Percentiles rank a stretch among this genome's conserved stretches.
phyloP scores from a whole-genome alignment of 176 grass and related monocot species.

The Saccharum spontaneum region DNA sequence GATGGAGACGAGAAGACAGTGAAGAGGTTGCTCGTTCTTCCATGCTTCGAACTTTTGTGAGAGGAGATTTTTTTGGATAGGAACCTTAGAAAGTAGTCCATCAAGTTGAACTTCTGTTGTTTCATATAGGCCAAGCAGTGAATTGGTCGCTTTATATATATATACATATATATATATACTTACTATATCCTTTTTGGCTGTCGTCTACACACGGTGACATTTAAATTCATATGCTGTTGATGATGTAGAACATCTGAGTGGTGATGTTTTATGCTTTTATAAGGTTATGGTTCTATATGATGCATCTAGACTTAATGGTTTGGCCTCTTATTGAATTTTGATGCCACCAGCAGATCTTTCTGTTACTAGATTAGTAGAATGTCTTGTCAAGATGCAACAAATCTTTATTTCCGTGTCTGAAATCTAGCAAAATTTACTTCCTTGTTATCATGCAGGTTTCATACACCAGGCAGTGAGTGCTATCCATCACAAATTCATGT shows the following conservation, averaged over 20 bases:
- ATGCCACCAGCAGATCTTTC: neutral
- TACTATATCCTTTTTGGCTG: neutral
- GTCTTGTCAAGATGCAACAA: neutral
- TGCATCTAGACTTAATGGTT: neutral
- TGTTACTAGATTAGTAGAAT: neutral
- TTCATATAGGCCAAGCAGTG: neutral
- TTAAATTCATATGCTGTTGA: neutral
- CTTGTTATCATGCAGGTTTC: neutral
- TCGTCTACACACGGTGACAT: neutral
- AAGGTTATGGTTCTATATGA: neutral
- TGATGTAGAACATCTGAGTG: neutral
- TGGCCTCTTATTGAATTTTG: neutral
- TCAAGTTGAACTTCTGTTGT: neutral
- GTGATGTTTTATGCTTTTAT: neutral
- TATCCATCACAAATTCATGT: neutral
- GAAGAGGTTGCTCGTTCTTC: conserved; percentile 2
- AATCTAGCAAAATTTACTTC: neutral
- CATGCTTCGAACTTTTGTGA: neutral
- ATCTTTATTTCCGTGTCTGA: neutral
- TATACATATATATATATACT: neutral
- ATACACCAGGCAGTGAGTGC: neutral
- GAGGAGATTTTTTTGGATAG: neutral
- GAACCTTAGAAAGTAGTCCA: neutral
- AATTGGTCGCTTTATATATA: neutral
- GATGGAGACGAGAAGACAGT: neutral